Percentiles rank a stretch among this genome's conserved stretches.
phyloP scores from a whole-genome alignment of 345 rosid genomes.

The Corymbia maculata region DNA sequence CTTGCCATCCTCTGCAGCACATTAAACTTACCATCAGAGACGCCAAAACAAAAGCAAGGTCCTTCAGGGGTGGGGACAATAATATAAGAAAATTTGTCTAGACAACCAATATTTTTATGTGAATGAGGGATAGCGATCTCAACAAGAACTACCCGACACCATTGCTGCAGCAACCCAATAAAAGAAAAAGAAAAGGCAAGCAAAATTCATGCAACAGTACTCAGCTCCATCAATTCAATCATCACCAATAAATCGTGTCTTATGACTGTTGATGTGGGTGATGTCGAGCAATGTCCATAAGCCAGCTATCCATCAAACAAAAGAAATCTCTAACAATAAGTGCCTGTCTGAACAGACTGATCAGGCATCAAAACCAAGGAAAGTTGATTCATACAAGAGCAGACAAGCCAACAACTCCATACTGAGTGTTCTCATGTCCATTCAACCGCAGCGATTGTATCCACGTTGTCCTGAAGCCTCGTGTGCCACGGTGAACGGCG shows the following conservation, averaged over 20 bases:
- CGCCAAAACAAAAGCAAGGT: neutral
- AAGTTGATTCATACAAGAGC: neutral
- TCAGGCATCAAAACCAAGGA: neutral
- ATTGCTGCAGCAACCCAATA: too few relatives aligned
- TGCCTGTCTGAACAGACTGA: neutral
- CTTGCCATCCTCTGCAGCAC: slow-evolving; percentile 14
- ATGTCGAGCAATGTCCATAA: neutral
- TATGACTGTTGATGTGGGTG: neutral
- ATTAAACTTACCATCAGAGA: neutral
- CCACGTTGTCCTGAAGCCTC: neutral
- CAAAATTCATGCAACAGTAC: neutral
- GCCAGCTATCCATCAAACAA: neutral
- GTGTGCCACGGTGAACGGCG: neutral
- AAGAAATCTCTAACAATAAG: neutral
- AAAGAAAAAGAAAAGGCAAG: neutral
- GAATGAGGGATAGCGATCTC: too few relatives aligned
- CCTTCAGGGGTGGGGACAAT: neutral
- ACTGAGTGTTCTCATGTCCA: neutral
- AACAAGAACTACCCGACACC: too few relatives aligned
- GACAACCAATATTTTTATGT: neutral
- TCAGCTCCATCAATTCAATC: neutral
- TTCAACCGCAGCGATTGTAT: too few relatives aligned
- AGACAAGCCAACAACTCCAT: neutral
- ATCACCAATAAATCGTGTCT: neutral
- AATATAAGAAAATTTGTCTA: neutral